Base-by-base conservation (phyloP, 176 grass and related monocot genomes). In the Ananas comosus region DNA sequence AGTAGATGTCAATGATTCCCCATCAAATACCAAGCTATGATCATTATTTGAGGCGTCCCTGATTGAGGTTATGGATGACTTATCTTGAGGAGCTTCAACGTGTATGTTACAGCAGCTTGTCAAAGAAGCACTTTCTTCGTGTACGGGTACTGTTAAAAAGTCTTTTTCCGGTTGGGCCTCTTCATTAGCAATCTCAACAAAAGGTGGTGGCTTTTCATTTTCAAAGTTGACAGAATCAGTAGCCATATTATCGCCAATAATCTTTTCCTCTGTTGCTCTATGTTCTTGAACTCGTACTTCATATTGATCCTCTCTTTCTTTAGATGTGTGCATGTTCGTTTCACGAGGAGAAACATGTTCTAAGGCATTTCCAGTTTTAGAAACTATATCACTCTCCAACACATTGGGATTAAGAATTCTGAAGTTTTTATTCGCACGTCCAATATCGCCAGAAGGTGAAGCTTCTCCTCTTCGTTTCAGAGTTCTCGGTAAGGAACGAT, bases 11-110 rank as follows among this genome's bases (percentile, higher is more conserved):
- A 48, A 33, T 67, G 65, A 48, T 47, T 67, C 65, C 65, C 65
- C 65, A 67, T 19, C 65, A 61, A 61, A 61, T 22, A 19, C 56
- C 16, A 61, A 10, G 56, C 56, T 19, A 61, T 7, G 2, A 10
- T 61, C 56, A 61, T 61, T 16, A 61, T 61, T 61, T 9, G 56
- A 18, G 17, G 56, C 56, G 10, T 61, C 56, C 56, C 65, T 11
- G 13, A 10, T 48, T 67, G 56, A 21, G 11, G 89, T 86, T 73
- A 94, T 84, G 48, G 90, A 89, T 29, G 90, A 94, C 71, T 86
- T 88, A 71, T 94, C 86, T 72, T 79, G 83, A 71, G 56, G 21
- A 61, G n/a, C 24, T 13, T 53, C 19, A 48, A 53, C 10, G 9
- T 33, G 50, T 24, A 66, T 10, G 53, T 42, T 61, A 19, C 50